Percentiles rank a stretch among this genome's conserved stretches.
phyloP scores from a whole-genome alignment of 768 basidiomycete species.

The Mycena sanguinolenta region DNA sequence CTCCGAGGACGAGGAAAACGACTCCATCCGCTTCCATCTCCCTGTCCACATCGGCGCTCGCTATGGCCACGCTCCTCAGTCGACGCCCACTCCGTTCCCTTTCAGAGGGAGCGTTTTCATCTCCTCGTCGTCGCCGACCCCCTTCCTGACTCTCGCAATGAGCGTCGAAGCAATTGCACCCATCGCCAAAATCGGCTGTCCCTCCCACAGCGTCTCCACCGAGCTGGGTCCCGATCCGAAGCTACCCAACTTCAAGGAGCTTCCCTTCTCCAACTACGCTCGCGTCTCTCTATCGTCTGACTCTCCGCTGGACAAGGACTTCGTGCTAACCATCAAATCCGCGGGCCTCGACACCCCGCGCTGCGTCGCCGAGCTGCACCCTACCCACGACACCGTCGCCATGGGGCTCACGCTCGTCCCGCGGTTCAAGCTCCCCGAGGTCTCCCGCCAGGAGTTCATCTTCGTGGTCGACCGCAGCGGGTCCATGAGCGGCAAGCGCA shows the following conservation, averaged over 20 bases:
- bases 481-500: slow-evolving; percentile 51
- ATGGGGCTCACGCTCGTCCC: slow-evolving; percentile 60
- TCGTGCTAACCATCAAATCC: slow-evolving; percentile 56
- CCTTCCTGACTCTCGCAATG: slow-evolving; percentile 24
- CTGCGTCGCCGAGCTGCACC: slow-evolving; percentile 53
- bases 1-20: slow-evolving; percentile 26
- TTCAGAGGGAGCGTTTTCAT: not conserved
- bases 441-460: slow-evolving; percentile 57
- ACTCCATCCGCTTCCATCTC: slow-evolving; percentile 26
- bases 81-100: not conserved
- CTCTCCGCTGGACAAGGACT: slow-evolving; percentile 49
- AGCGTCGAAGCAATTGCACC: slow-evolving; percentile 30
- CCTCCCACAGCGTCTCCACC: slow-evolving; percentile 34
- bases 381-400: slow-evolving; percentile 43
- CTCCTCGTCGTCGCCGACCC: slow-evolving; percentile 5
- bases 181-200: slow-evolving; percentile 33
- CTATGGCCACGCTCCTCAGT: slow-evolving; percentile 26
- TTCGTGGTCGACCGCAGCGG: slow-evolving; percentile 62
- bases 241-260: slow-evolving; percentile 33
- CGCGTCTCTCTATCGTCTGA: slow-evolving; percentile 23
- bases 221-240: slow-evolving; percentile 34
- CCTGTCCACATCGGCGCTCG: slow-evolving; percentile 29
- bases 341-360: slow-evolving; percentile 56
- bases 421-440: slow-evolving; percentile 51
- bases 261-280: slow-evolving; percentile 33